Conservation (phyloP, 1,284 basidiomycete species). For the Chiua sp. region DNA sequence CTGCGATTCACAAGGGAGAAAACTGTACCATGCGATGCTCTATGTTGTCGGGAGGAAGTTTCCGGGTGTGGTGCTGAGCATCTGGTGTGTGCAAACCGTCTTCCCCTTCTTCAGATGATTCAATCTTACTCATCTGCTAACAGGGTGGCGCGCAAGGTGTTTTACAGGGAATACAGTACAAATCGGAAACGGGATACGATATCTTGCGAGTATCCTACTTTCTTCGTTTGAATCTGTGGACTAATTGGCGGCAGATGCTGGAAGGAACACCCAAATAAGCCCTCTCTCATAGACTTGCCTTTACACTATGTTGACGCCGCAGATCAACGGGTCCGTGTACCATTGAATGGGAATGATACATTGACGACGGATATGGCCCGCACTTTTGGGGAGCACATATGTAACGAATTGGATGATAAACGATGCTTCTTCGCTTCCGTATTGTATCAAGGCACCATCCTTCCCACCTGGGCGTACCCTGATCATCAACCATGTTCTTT, state of each 20-base stretch:
- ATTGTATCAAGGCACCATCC: constrained; percentile 5
- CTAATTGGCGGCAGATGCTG: background rate
- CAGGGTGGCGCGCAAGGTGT: constrained; percentile 9
- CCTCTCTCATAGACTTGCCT: background rate
- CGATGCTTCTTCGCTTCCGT: constrained; percentile 8
- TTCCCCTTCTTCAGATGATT: too few species aligned
- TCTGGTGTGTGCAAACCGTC: background rate
- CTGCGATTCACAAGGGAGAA: constrained; percentile 6
- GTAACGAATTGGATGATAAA: background rate
- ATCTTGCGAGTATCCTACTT: constrained; percentile 2
- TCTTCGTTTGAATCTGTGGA: background rate
- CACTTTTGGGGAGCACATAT: background rate
- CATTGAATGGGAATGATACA: constrained; percentile 2
- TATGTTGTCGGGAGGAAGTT: constrained; percentile 11
- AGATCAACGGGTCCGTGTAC: constrained; percentile 7
- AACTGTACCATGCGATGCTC: constrained; percentile 10
- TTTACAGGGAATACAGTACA: constrained; percentile 6
- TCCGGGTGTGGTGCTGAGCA: constrained; percentile 12
- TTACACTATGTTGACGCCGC: constrained; percentile 3
- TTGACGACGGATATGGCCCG: constrained; percentile 2
- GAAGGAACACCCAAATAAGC: background rate
- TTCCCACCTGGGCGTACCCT: background rate
- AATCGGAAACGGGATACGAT: constrained; percentile 6
- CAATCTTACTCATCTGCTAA: too few species aligned
- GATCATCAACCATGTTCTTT: background rate